These are phyloP conservation scores for Liquidambar formosana DNA, from an alignment of 164 flowering plant genomes.

Conservation along the genomic window DNA sequence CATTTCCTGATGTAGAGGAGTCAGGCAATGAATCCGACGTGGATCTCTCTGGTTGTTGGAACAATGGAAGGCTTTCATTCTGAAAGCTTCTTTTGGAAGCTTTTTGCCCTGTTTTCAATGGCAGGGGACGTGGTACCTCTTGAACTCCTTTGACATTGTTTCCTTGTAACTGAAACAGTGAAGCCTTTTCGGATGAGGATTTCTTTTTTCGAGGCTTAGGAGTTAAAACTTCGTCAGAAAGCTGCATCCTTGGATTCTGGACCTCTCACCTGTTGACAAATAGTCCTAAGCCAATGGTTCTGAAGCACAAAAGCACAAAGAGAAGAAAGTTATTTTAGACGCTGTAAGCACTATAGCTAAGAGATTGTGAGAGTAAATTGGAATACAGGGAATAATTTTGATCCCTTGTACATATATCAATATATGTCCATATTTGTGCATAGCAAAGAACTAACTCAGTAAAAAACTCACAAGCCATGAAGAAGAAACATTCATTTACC, in stretches of 20 bases:
- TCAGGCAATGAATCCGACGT: conserved; percentile 68
- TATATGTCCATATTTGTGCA: no score
- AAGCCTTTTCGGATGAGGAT: conserved; percentile 17
- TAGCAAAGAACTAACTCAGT: no score
- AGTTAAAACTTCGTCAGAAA: conserved; percentile 28
- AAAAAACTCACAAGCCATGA: no score
- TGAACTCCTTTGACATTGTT: conserved; percentile 27
- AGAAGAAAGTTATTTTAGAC: neutral
- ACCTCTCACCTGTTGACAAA: conserved; percentile 20
- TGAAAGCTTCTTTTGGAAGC: conserved; percentile 39
- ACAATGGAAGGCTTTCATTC: conserved; percentile 37
- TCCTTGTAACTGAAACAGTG: conserved; percentile 33
- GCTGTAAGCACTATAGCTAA: neutral
- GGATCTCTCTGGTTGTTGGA: conserved; percentile 51
- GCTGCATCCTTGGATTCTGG: conserved; percentile 44
- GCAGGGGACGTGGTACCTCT: conserved; percentile 18
- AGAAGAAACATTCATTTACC: no score
- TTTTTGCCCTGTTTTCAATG: conserved; percentile 36
- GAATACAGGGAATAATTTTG: no score
- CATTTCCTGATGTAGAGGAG: conserved; percentile 47
- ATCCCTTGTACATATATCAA: no score
- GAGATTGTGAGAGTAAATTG: neutral
- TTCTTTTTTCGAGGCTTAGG: conserved; percentile 53
- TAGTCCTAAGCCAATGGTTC: neutral
- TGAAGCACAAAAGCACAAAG: neutral